Percentiles rank a stretch among this genome's conserved stretches.
Evolutionary conservation across 805 yeast genomes (phyloP).

Genomic region (Candida michaelii): DNA sequence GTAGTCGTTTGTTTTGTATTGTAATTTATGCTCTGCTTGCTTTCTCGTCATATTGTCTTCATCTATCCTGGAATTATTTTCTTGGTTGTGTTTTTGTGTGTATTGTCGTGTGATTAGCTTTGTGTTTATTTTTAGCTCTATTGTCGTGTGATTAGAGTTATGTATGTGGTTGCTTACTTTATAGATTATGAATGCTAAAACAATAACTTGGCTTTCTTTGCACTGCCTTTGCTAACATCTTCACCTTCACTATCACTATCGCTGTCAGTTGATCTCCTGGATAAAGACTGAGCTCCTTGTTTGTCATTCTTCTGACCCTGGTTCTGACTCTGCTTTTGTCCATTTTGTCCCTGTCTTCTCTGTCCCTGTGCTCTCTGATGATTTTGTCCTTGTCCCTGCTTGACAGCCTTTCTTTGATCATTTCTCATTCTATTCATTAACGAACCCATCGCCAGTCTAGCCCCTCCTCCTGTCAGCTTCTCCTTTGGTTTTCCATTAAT

Average conservation of each 20-base stretch:
- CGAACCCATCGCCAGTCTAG: slow-evolving; percentile 37
- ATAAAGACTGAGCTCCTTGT: no score
- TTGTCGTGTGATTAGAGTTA: no score
- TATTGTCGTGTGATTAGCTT: no score
- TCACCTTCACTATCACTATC: slow-evolving; percentile 1
- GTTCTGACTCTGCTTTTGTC: no score
- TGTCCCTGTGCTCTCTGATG: neutral
- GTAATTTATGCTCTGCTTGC: no score
- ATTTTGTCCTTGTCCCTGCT: neutral
- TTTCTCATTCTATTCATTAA: slow-evolving; percentile 38
- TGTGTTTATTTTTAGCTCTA: no score
- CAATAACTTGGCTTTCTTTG: slow-evolving; percentile 9
- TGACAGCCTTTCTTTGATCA: slow-evolving; percentile 7
- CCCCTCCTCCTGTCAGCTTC: neutral
- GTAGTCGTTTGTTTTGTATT: neutral
- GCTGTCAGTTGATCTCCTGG: neutral
- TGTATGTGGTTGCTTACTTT: no score
- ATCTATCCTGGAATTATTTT: no score
- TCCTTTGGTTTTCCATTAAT: neutral
- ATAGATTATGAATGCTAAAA: no score
- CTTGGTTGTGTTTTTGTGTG: no score
- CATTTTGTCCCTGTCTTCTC: neutral
- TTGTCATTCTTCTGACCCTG: neutral
- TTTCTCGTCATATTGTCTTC: no score
- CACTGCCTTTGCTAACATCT: neutral